Conservation (phyloP, 805 yeast genomes). For the Starmerella sirachaensis region DNA sequence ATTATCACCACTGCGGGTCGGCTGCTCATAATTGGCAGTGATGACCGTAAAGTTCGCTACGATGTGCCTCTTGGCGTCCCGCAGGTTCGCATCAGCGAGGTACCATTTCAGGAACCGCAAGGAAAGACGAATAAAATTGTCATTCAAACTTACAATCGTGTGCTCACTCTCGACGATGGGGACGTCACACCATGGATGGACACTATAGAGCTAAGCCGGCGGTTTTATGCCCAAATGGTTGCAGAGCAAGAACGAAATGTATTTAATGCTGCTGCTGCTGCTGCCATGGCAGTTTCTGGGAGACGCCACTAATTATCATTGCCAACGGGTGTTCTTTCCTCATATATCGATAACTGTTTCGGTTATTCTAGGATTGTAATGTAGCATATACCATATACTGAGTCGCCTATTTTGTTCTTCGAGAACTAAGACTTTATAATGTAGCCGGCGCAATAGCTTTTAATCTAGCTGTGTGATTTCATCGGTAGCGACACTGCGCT, state of each 20-base stretch:
- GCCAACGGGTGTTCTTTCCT: constrained; percentile 1
- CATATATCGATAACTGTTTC: background rate
- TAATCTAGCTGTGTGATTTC: too few relatives aligned
- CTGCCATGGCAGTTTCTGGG: constrained; percentile 27
- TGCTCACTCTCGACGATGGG: constrained; percentile 29
- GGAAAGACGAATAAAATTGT: constrained; percentile 22
- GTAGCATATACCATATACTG: background rate
- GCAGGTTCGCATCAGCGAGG: constrained; percentile 27
- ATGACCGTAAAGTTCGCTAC: constrained; percentile 25
- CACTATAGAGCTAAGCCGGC: constrained; percentile 25
- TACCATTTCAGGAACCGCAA: constrained; percentile 23
- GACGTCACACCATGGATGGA: constrained; percentile 26
- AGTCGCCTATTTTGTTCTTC: background rate
- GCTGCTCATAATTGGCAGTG: constrained; percentile 26
- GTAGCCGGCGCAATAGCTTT: too few relatives aligned
- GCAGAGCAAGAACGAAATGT: constrained; percentile 26
- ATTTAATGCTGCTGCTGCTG: constrained; percentile 28
- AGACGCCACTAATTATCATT: constrained; percentile 1
- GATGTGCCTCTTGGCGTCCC: constrained; percentile 29
- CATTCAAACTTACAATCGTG: constrained; percentile 27
- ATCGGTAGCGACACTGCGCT: too few relatives aligned
- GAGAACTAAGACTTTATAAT: too few relatives aligned
- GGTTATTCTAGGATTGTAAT: too few relatives aligned
- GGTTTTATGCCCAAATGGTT: constrained; percentile 24
- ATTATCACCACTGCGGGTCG: constrained; percentile 30